These are phyloP conservation scores for Setaria viridis DNA, from an alignment of 202 grass and related monocot genomes.

Conservation along the genomic window DNA sequence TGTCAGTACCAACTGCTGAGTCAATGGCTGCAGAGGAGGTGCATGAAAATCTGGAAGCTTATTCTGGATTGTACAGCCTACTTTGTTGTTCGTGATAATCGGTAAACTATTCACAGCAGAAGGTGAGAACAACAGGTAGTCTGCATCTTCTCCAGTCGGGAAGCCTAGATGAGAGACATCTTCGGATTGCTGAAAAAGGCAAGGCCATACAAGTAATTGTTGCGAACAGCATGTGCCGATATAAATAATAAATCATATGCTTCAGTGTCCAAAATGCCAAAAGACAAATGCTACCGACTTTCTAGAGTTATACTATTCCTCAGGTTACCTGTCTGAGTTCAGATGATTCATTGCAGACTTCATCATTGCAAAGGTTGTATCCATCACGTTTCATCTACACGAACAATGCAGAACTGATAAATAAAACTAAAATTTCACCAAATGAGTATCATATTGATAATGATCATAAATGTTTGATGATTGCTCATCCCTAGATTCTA, in stretches of 20 bases:
- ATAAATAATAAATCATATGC: not conserved
- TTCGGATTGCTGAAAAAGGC: conserved; percentile 22
- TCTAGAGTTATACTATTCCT: not conserved
- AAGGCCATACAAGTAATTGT: not conserved
- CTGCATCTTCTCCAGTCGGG: conserved; percentile 11
- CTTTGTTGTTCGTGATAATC: not conserved
- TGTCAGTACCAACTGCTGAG: conserved; percentile 5
- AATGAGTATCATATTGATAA: not conserved
- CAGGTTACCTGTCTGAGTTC: not conserved
- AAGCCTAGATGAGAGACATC: conserved; percentile 1
- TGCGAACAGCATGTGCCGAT: not conserved
- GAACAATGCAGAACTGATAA: not conserved
- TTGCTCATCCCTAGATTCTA: too few relatives aligned
- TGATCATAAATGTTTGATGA: not conserved
- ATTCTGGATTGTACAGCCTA: conserved; percentile 5
- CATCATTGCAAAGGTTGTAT: conserved; percentile 32
- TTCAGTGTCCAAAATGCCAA: not conserved
- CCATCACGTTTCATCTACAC: conserved; percentile 57
- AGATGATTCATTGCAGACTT: conserved; percentile 17
- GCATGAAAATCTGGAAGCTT: not conserved
- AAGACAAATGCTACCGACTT: not conserved
- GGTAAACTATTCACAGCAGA: conserved; percentile 10
- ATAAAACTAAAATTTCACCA: not conserved
- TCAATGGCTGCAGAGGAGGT: conserved; percentile 10
- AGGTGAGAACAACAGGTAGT: conserved; percentile 4